phyloP scores from a whole-genome alignment of 768 basidiomycete species.

The Pulveroboletus ravenelii region DNA sequence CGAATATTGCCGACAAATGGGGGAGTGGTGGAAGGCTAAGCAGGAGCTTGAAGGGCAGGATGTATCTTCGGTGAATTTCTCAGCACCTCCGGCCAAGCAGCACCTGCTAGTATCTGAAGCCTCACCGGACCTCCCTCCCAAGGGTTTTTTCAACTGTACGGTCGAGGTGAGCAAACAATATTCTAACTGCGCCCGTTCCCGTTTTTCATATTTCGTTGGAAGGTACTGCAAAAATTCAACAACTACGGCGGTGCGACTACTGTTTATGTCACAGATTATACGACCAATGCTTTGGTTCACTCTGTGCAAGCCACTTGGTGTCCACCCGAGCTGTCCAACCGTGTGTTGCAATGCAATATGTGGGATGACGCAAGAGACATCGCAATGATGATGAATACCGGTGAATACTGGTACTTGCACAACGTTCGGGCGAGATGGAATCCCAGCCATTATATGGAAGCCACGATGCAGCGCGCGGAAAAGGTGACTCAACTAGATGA shows the following conservation, averaged over 20 bases:
- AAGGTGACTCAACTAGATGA: conserved; percentile 46
- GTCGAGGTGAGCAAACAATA: conserved; percentile 44
- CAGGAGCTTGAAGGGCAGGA: conserved; percentile 18
- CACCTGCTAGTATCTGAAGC: conserved; percentile 52
- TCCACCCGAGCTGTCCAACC: conserved; percentile 38
- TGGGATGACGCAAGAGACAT: conserved; percentile 48
- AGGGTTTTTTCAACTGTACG: conserved; percentile 59
- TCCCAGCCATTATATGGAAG: conserved; percentile 43
- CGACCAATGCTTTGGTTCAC: conserved; percentile 35
- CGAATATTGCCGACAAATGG: conserved; percentile 39
- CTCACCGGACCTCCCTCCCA: conserved; percentile 39
- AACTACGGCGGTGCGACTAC: conserved; percentile 38
- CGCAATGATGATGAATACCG: conserved; percentile 41
- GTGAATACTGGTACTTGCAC: conserved; percentile 48
- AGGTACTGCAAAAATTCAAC: conserved; percentile 47
- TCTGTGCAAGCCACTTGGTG: conserved; percentile 44
- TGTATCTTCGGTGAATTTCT: conserved; percentile 12
- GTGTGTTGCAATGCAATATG: conserved; percentile 51
- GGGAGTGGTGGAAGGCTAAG: conserved; percentile 49
- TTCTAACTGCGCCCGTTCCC: neutral
- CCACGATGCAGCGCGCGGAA: conserved; percentile 41
- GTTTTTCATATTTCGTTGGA: neutral
- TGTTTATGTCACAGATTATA: conserved; percentile 67
- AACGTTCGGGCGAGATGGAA: conserved; percentile 47
- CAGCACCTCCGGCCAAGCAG: conserved; percentile 19